Evolutionary conservation across 805 yeast genomes (phyloP).

Genomic region (Wickerhamomyces ciferrii): DNA sequence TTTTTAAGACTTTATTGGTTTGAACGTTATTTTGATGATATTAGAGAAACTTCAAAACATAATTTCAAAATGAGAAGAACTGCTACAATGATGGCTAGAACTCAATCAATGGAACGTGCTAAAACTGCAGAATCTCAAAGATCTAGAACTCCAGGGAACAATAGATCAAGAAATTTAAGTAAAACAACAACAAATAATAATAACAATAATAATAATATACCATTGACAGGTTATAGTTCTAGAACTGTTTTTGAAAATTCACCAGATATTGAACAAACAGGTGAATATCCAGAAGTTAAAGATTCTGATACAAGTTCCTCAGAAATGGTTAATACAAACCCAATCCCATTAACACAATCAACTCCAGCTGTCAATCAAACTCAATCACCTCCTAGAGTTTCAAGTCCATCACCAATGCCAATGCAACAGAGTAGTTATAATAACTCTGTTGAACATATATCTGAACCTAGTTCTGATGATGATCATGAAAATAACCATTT

Average conservation of each 20-base stretch:
- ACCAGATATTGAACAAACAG: not conserved
- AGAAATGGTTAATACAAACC: not conserved
- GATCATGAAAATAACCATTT: constrained; percentile 4
- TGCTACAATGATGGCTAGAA: constrained; percentile 58
- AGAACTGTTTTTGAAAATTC: not conserved
- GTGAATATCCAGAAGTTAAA: not conserved
- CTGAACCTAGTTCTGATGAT: constrained; percentile 18
- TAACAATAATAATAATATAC: not conserved
- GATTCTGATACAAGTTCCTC: constrained; percentile 11
- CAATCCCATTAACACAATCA: constrained; percentile 5
- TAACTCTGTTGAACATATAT: constrained; percentile 9
- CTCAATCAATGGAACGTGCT: constrained; percentile 23
- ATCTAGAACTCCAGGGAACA: constrained; percentile 1
- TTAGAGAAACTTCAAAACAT: constrained; percentile 68
- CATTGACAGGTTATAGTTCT: not conserved
- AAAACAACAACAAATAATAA: not conserved
- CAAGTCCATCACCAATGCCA: not conserved
- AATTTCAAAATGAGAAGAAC: constrained; percentile 82
- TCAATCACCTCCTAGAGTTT: not conserved
- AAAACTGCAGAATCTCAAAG: constrained; percentile 9
- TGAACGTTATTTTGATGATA: constrained; percentile 80
- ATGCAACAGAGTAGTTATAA: not conserved
- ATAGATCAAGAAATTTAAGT: not conserved
- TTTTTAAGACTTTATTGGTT: constrained; percentile 84
- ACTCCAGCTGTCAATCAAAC: constrained; percentile 2